Evolutionary conservation across 495 filamentous ascomycete species (phyloP), one percentile per base, ranked within the genome.

Genomic region (Talaromyces ruber): DNA sequence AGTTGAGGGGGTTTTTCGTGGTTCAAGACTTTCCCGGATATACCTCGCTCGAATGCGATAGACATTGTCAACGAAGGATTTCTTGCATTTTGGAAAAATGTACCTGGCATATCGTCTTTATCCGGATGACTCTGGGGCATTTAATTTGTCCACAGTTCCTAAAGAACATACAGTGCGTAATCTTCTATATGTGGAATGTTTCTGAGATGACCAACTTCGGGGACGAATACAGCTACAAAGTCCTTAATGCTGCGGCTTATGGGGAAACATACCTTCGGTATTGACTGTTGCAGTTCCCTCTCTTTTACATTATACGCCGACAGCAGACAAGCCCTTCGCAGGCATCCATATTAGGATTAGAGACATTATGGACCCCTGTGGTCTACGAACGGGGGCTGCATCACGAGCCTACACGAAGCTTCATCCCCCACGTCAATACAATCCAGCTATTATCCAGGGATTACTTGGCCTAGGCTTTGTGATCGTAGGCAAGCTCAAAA

Each of bases 401-500:
- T 70, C 59, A 45, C 68, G 64, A 54, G 64, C 67, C 11, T 77
- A 64, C 22, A 51, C 39, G 1, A 18, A 61, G 28, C 39, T 71
- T 0, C 67, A 74, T 30, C 28, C 59, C 0, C 54, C 65, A 26
- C 55, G 62, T 7, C n/a, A 8, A 18, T n/a, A 51, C 6, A 51
- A 51, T 51, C n/a, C 45, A 24, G 45, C n/a, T 51, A 18, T 22
- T 18, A 61, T 71, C 8, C 54, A 68, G 39, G 43, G 59, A 5
- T 61, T 77, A 0, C 50, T 73, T 3, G 51, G 68, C 3, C 37
- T 63, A 7, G 76, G 75, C 5, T 72, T 68, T 16, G 43, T 69
- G 2, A 53, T 76, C 30, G 63, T 77, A 1, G 76, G 74, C 2
- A 76, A 73, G 43, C 34, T 69, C 69, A 16, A 78, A 25, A 45